Evolutionary conservation across 2,329 filamentous ascomycete species (phyloP), one percentile per base, ranked within the genome.

Genomic region (Trichocomaceae sp.): DNA sequence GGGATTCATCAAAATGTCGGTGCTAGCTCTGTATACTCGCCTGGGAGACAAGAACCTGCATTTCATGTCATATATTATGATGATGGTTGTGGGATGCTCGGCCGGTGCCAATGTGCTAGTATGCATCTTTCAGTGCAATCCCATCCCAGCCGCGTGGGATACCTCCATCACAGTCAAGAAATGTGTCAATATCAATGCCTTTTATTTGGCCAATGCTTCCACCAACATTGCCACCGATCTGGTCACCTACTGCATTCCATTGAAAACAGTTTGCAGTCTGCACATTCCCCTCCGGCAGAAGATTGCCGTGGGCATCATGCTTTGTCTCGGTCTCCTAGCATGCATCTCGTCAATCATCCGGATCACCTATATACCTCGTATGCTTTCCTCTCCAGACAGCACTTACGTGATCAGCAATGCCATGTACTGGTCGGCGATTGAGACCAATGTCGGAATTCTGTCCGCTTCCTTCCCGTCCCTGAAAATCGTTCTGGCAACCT

Each of bases 161-260:
- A 59, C 61, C n/a, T 60, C 59, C 15, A 60, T 67, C 5, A 41
- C 65, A 45, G 59, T 58, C 0, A 57, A 75, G 58, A 56, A 63
- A n/a, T 81, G 78, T 55, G 67, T 81, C 52, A 65, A 72, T 52
- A 69, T 83, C 57, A 73, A 77, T 2, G 68, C 70, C 0, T 78
- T 81, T 50, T 73, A 82, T 26, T 72, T 80, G 29, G 74, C 75
- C 35, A 74, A 82, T 35, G 81, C 82, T 1, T 77, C 80, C 26
- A 75, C 83, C 58, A 84, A 84, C 65, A 83, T 83, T 47, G 62
- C 78, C 44, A 83, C 81, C 6, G 81, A 85, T 64, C 75, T 85
- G 44, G 63, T 79, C 10, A 75, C 79, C n/a, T 78, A 79, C 35
- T 62, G 77, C 0, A 67, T 83, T 3, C 80, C 79, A 1, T 74